Percentiles rank a stretch among this genome's conserved stretches.
phyloP scores from a whole-genome alignment of 169 alveolate species.

The Plasmodium billcollinsi region DNA sequence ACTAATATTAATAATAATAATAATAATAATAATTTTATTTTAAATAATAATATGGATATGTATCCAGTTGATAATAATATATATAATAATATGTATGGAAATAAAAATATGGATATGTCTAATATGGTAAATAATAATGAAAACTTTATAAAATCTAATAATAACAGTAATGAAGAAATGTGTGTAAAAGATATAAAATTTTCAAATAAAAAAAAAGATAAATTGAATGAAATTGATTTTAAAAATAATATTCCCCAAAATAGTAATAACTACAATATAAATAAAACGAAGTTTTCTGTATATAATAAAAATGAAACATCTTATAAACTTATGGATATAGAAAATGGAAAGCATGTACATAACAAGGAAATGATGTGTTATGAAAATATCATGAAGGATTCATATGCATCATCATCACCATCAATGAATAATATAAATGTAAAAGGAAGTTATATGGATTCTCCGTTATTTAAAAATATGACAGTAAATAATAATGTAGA shows the following conservation, averaged over 20 bases:
- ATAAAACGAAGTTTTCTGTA: constrained; percentile 27
- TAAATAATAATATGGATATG: constrained; percentile 12
- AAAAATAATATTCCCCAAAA: constrained; percentile 18
- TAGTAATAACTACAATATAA: constrained; percentile 8
- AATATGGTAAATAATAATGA: background rate
- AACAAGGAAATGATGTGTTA: constrained; percentile 20
- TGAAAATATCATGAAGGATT: constrained; percentile 31
- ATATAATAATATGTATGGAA: background rate
- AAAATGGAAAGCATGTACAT: constrained; percentile 15
- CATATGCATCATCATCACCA: constrained; percentile 23
- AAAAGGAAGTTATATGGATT: constrained; percentile 28
- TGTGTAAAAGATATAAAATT: constrained; percentile 33
- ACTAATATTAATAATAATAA: background rate
- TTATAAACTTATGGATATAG: constrained; percentile 29
- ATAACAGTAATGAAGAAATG: constrained; percentile 26
- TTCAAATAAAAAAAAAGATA: constrained; percentile 49
- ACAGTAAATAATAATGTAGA: constrained; percentile 3
- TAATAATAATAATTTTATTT: background rate
- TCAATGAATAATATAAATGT: constrained; percentile 13
- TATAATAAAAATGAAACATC: constrained; percentile 18
- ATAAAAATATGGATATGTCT: background rate
- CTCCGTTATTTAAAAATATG: constrained; percentile 3
- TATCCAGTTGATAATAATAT: constrained; percentile 28
- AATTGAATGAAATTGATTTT: constrained; percentile 34
- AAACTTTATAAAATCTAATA: background rate